Percentiles rank a stretch among this genome's conserved stretches.
Evolutionary conservation across 2,329 filamentous ascomycete genomes (phyloP).

Genomic region (Penicillium brasilianum): DNA sequence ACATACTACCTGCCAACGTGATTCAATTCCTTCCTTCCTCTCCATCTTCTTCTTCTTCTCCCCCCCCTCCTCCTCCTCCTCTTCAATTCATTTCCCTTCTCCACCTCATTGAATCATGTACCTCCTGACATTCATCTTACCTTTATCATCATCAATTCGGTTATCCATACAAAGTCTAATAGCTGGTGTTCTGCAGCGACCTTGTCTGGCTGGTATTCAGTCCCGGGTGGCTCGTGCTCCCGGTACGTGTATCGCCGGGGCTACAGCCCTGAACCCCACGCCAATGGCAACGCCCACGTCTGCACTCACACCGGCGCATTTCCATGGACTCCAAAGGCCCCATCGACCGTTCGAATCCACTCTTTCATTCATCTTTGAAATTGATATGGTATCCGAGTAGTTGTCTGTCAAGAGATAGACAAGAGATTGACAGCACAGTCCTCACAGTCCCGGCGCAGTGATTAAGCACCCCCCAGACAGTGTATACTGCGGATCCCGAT

Average conservation of each 20-base stretch:
- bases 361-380: not conserved
- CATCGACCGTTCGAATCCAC: not conserved
- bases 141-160: too few species aligned
- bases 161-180: not conserved
- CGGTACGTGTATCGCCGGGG: constrained; percentile 1
- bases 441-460: not conserved
- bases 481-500: not conserved
- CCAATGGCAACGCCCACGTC: not conserved
- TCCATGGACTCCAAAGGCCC: not conserved
- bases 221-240: constrained; percentile 4
- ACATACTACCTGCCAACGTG: not conserved
- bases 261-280: constrained; percentile 1
- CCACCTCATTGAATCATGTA: not conserved
- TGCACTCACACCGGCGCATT: too few species aligned
- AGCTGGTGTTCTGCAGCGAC: not conserved
- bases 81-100: not conserved
- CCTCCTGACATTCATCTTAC: not conserved
- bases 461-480: not conserved
- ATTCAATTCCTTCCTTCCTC: not conserved
- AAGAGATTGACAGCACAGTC: not conserved
- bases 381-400: not conserved
- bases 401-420: not conserved
- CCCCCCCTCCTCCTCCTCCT: not conserved
- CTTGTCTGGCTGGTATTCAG: not conserved
- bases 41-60: not conserved